Base-by-base conservation (phyloP, 2,329 filamentous ascomycete genomes). In the Colletotrichum camelliae region DNA sequence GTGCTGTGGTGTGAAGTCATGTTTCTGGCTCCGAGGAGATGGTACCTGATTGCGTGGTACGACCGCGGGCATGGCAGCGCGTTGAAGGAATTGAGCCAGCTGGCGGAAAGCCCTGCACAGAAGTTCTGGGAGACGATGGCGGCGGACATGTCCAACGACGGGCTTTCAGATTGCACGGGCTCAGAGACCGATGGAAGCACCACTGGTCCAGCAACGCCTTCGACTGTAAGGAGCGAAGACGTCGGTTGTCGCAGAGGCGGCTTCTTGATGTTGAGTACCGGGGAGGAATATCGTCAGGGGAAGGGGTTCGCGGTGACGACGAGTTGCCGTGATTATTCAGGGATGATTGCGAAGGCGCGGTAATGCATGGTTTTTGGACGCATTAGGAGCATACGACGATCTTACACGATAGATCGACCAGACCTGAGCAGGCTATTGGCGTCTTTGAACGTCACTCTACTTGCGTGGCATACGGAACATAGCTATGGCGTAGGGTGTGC, bases 41-140 rank as follows among this genome's bases (percentile, higher is more conserved):
- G 76, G 76, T 77, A 74, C 10, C 37, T 77, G 5, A 62, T 74
- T n/a, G 33, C 70, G 55, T 77, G 76, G 76, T 77, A 76, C 35
- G 58, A 68, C 29, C 74, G 74, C 7, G 43, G 48, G 12, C 65
- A 76, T 21, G 37, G 21, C 5, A 67, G 35, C 52, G 74, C 73
- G 4, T 27, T 58, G 39, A 43, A 39, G 65, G 76, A 77, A 35
- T 66, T 77, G 16, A 37, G 62, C n/a, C 39, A 35, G 27, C 65
- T 70, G 21, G 21, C 39, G 1, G 24, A 37, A 5, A 65, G 68
- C 12, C 73, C 69, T 2, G 73, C 74, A 8, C 65, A 69, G 15
- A 65, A 57, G 24, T 67, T 77, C 8, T 77, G 76, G 76, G 74
- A 76, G 27, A 52, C 39, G 16, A n/a, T 76, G 60, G 52, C 16